phyloP scores from a whole-genome alignment of 2,329 filamentous ascomycete species.

The Arthrinium puccinioides region DNA sequence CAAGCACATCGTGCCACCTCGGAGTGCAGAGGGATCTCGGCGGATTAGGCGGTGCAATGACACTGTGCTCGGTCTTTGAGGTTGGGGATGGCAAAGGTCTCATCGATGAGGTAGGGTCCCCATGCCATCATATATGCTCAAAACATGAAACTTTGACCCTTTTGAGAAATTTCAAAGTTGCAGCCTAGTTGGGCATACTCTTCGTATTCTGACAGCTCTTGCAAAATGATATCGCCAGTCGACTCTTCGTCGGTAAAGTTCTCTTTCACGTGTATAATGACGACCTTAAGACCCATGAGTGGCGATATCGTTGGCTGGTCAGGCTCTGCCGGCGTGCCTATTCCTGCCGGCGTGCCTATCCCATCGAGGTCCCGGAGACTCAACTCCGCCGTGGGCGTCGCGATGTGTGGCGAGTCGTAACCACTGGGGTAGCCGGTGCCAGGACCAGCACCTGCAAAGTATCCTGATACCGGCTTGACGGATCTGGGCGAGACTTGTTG shows the following conservation, averaged over 20 bases:
- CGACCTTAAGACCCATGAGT: conserved; percentile 67
- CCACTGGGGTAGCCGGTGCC: neutral
- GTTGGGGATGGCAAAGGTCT: no score
- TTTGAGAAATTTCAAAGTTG: conserved; percentile 65
- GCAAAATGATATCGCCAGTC: conserved; percentile 59
- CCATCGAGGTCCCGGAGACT: conserved; percentile 30
- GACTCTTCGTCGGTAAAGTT: conserved; percentile 63
- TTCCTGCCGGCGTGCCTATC: no score
- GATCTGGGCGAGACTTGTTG: conserved; percentile 47
- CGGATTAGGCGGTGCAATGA: no score
- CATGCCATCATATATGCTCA: conserved; percentile 26
- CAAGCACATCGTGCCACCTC: no score
- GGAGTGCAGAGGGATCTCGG: no score
- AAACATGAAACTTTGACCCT: conserved; percentile 53
- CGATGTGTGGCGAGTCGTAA: conserved; percentile 32
- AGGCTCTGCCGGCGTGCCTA: conserved; percentile 4
- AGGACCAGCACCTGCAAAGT: neutral
- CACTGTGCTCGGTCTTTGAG: no score
- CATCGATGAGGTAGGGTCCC: no score
- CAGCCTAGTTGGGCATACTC: conserved; percentile 63
- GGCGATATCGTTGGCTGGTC: conserved; percentile 29
- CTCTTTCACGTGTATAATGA: conserved; percentile 94
- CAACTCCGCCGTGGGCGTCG: conserved; percentile 41
- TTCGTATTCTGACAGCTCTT: conserved; percentile 62
- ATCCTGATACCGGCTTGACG: conserved; percentile 16